Conservation (phyloP, 2,329 filamentous ascomycete genomes). For the Aspergillus fumigatiaffinis region DNA sequence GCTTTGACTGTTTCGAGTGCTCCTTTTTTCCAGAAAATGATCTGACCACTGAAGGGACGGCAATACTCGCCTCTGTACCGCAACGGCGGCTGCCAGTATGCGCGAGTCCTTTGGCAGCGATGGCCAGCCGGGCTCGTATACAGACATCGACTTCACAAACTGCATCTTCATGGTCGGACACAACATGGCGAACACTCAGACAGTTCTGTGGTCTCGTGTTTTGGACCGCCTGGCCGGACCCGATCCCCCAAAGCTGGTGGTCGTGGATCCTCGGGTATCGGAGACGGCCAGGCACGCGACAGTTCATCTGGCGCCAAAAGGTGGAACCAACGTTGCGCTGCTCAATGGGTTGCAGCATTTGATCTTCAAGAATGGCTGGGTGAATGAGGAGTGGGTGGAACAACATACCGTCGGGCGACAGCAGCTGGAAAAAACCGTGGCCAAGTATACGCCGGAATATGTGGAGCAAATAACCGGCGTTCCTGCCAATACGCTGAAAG, state of each 20-base stretch:
- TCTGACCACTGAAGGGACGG: conserved; percentile 29
- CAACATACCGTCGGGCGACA: conserved; percentile 28
- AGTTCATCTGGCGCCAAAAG: conserved; percentile 31
- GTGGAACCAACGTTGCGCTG: conserved; percentile 36
- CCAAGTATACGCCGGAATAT: conserved; percentile 28
- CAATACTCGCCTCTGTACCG: conserved; percentile 39
- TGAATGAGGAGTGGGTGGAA: conserved; percentile 28
- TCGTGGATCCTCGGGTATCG: conserved; percentile 34
- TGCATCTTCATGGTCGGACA: conserved; percentile 38
- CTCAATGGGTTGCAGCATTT: conserved; percentile 38
- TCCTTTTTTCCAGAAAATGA: not conserved
- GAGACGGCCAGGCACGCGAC: conserved; percentile 33
- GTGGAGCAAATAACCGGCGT: conserved; percentile 37
- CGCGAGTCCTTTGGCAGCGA: conserved; percentile 37
- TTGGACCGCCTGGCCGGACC: conserved; percentile 34
- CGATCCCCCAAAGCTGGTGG: conserved; percentile 33
- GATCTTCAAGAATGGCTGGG: conserved; percentile 34
- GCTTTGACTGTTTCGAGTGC: not conserved
- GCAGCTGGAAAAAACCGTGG: conserved; percentile 24
- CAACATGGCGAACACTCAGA: conserved; percentile 36
- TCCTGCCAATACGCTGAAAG: conserved; percentile 22
- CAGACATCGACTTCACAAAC: conserved; percentile 35
- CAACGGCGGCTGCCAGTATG: conserved; percentile 38
- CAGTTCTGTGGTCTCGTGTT: conserved; percentile 35
- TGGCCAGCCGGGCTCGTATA: conserved; percentile 36